Evolutionary conservation across 164 flowering plant species (phyloP).

Genomic region (Vitis rotundifolia): DNA sequence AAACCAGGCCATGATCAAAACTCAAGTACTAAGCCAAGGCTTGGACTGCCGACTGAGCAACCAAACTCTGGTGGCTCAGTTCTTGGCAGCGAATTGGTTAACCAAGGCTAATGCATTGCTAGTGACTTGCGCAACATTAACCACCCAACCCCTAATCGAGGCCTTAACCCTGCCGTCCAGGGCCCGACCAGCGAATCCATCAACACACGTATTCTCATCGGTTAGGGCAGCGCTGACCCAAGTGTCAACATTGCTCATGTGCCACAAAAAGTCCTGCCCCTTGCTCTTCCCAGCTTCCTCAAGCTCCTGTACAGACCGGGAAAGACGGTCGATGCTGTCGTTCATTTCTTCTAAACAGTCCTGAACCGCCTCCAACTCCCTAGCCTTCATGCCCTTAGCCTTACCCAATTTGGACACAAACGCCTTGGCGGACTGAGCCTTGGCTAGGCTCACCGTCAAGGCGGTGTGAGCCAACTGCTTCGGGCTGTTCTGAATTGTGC

Average conservation of each 20-base stretch:
- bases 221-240: constrained; percentile 48
- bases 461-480: constrained; percentile 16
- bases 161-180: constrained; percentile 34
- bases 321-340: constrained; percentile 11
- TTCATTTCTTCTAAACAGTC: constrained; percentile 15
- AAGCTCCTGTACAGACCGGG: constrained; percentile 29
- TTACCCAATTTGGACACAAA: constrained; percentile 6
- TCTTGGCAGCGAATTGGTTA: constrained; percentile 30
- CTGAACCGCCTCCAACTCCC: constrained; percentile 7
- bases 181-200: constrained; percentile 35
- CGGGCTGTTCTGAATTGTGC: constrained; percentile 18
- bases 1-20: neutral
- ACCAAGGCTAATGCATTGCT: constrained; percentile 53
- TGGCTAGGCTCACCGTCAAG: constrained; percentile 14
- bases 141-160: constrained; percentile 24
- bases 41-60: too few species aligned
- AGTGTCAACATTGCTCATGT: constrained; percentile 41
- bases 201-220: constrained; percentile 35
- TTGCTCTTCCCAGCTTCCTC: constrained; percentile 2
- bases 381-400: constrained; percentile 3
- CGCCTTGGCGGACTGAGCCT: constrained; percentile 5
- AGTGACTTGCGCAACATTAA: constrained; percentile 35
- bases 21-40: too few species aligned
- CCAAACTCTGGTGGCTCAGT: too few species aligned
- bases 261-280: constrained; percentile 25